Conservation (phyloP, 2,329 filamentous ascomycete species). For the Fusarium illudens region DNA sequence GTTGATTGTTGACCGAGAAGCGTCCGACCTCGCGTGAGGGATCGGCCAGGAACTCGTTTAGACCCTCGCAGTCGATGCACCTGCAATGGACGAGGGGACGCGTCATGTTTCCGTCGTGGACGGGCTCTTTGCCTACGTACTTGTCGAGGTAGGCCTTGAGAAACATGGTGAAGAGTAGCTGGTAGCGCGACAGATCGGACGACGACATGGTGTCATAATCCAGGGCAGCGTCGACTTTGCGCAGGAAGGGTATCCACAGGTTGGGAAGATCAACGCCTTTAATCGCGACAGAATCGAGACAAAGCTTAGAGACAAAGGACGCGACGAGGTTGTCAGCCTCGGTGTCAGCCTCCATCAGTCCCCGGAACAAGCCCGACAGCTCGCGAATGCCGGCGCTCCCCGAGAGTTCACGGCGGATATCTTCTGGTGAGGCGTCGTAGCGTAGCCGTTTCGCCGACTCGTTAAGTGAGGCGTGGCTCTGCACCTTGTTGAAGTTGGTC, state of each 20-base stretch:
- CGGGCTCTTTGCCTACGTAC: slow-evolving; percentile 35
- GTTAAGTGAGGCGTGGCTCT: not conserved
- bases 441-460: not conserved
- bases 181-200: slow-evolving; percentile 29
- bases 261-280: slow-evolving; percentile 19
- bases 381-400: not conserved
- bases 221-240: slow-evolving; percentile 25
- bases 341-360: not conserved
- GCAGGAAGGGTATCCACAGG: slow-evolving; percentile 46
- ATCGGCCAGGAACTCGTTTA: slow-evolving; percentile 42
- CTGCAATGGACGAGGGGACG: slow-evolving; percentile 21
- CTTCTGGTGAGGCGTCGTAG: not conserved
- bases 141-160: slow-evolving; percentile 33
- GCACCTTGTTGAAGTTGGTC: slow-evolving; percentile 8
- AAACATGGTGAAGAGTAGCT: slow-evolving; percentile 35
- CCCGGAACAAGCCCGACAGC: not conserved
- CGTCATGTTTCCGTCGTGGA: not conserved
- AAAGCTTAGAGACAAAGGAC: slow-evolving; percentile 32
- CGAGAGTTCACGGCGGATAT: not conserved
- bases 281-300: slow-evolving; percentile 21
- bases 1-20: slow-evolving; percentile 26
- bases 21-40: not conserved
- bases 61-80: slow-evolving; percentile 37
- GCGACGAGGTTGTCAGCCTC: slow-evolving; percentile 18
- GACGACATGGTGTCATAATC: slow-evolving; percentile 2